A percentile compares a stretch with the other conserved stretches of the same genome.
phyloP scores from a whole-genome alignment of 306 rosid genomes.

The Prunus mira region DNA sequence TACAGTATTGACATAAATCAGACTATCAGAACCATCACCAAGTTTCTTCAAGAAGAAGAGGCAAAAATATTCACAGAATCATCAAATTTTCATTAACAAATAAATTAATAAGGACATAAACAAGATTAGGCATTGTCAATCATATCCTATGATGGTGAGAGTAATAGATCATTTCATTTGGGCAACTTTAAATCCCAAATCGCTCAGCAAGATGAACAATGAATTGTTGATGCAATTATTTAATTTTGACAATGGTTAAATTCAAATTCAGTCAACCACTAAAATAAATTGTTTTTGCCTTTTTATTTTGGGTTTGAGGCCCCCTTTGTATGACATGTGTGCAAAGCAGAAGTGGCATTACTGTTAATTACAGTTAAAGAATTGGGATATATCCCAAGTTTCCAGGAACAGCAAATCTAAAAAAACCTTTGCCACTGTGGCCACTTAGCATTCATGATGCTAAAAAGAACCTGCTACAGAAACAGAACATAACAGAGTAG shows the following conservation, averaged over 20 bases:
- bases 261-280: neutral
- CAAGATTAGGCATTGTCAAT: too few species aligned
- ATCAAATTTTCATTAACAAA: too few species aligned
- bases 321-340: constrained; percentile 12
- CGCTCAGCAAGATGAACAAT: neutral
- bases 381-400: constrained; percentile 37
- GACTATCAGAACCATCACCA: too few species aligned
- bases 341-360: constrained; percentile 25
- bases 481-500: constrained; percentile 29
- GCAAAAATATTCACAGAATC: too few species aligned
- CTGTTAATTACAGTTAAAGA: constrained; percentile 34
- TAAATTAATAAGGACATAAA: too few species aligned
- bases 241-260: neutral
- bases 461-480: constrained; percentile 42
- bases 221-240: neutral
- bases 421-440: constrained; percentile 43
- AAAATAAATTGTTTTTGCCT: neutral
- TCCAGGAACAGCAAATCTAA: constrained; percentile 17
- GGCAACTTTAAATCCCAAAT: neutral
- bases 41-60: too few species aligned
- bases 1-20: too few species aligned
- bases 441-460: constrained; percentile 61
- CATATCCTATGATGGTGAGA: neutral
- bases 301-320: neutral
- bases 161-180: neutral